phyloP scores from a whole-genome alignment of 805 yeast species.

The Kluyveromyces wickerhamii region DNA sequence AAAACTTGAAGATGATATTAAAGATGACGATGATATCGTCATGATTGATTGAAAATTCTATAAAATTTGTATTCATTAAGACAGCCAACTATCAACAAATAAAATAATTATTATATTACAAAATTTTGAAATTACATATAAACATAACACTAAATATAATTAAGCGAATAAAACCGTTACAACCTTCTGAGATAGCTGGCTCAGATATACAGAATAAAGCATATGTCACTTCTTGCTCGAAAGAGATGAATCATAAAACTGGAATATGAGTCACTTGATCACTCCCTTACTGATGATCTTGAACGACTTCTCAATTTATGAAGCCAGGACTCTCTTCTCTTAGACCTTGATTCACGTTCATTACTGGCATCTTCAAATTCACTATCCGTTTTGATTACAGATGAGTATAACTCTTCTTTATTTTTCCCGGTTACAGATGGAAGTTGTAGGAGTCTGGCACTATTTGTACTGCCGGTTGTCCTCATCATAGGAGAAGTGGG shows the following conservation, averaged over 20 bases:
- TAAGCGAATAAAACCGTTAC: too few species aligned
- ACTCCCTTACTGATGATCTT: conserved; percentile 16
- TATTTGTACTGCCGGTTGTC: conserved; percentile 1
- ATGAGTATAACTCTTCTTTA: conserved; percentile 6
- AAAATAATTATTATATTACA: too few species aligned
- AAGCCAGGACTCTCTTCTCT: conserved; percentile 38
- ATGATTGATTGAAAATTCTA: conserved; percentile 11
- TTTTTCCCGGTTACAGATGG: conserved; percentile 7
- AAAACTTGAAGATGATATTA: conserved; percentile 6
- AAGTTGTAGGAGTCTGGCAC: conserved; percentile 7
- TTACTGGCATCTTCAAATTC: conserved; percentile 11
- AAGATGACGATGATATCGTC: conserved; percentile 11
- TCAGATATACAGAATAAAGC: too few species aligned
- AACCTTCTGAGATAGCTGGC: too few species aligned
- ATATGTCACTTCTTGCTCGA: too few species aligned
- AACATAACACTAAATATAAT: too few species aligned
- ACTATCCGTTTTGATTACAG: conserved; percentile 20
- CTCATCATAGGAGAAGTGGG: conserved; percentile 1
- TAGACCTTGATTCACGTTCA: conserved; percentile 18
- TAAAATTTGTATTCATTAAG: too few species aligned
- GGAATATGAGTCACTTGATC: too few species aligned
- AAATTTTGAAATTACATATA: too few species aligned
- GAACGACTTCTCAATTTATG: conserved; percentile 36
- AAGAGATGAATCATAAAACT: too few species aligned
- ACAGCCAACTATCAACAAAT: too few species aligned